Evolutionary conservation across 345 rosid species (phyloP).

Genomic region (Viola odorata): DNA sequence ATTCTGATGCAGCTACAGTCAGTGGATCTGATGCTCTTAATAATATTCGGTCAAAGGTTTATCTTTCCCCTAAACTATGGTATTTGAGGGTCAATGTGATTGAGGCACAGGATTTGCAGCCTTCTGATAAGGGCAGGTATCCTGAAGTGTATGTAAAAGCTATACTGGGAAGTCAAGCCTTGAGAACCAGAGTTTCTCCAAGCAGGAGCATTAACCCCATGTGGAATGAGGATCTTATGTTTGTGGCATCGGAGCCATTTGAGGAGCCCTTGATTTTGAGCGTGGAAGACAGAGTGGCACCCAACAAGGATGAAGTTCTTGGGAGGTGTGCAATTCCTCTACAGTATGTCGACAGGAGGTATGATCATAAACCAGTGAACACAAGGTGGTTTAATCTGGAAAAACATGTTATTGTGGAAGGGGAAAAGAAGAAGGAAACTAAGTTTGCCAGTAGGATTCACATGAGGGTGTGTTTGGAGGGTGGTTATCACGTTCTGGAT

Average conservation of each 20-base stretch:
- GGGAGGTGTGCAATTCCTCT: slow-evolving; percentile 52
- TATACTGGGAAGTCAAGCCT: slow-evolving; percentile 51
- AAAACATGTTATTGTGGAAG: slow-evolving; percentile 43
- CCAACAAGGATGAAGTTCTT: slow-evolving; percentile 67
- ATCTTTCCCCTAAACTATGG: slow-evolving; percentile 87
- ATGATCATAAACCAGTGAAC: slow-evolving; percentile 56
- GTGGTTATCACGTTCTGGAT: slow-evolving; percentile 95
- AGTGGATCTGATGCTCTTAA: slow-evolving; percentile 58
- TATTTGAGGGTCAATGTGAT: slow-evolving; percentile 68
- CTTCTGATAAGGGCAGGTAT: slow-evolving; percentile 52
- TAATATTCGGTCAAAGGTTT: slow-evolving; percentile 79
- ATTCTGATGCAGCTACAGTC: slow-evolving; percentile 82
- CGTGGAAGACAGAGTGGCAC: slow-evolving; percentile 67
- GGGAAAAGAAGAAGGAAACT: slow-evolving; percentile 67
- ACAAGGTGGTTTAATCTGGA: slow-evolving; percentile 67
- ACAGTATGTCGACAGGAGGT: slow-evolving; percentile 43
- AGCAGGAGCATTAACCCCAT: slow-evolving; percentile 51
- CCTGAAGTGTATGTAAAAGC: slow-evolving; percentile 63
- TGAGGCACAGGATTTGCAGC: slow-evolving; percentile 81
- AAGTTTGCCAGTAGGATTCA: slow-evolving; percentile 86
- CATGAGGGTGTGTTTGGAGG: slow-evolving; percentile 54
- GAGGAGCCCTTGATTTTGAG: slow-evolving; percentile 66
- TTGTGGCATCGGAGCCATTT: slow-evolving; percentile 90
- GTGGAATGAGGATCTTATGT: slow-evolving; percentile 85
- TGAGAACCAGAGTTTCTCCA: slow-evolving; percentile 47